Conservation (phyloP, 164 flowering plant species). For the Aristolochia californica region DNA sequence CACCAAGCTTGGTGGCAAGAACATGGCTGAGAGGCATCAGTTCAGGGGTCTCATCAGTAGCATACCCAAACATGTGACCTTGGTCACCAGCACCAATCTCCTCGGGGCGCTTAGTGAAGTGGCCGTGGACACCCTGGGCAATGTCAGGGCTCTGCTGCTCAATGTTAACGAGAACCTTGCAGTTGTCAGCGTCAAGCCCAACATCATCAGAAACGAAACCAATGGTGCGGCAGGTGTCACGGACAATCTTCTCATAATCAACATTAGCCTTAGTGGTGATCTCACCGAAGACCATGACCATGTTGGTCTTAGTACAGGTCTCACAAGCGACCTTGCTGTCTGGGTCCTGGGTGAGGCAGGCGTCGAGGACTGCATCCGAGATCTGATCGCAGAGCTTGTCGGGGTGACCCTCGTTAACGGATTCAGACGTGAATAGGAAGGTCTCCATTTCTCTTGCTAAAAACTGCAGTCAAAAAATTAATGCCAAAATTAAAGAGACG, state of each 20-base stretch:
- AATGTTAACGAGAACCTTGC: conserved; percentile 76
- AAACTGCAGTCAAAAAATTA: too few relatives aligned
- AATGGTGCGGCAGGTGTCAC: conserved; percentile 64
- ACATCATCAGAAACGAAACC: conserved; percentile 75
- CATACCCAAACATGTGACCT: conserved; percentile 85
- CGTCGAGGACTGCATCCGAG: conserved; percentile 80
- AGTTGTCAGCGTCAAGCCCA: conserved; percentile 76
- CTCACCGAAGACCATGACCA: conserved; percentile 87
- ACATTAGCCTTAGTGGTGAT: conserved; percentile 67
- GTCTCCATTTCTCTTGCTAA: conserved; percentile 43
- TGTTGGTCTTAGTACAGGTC: conserved; percentile 84
- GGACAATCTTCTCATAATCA: conserved; percentile 78
- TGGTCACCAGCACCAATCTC: conserved; percentile 88
- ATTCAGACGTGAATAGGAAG: conserved; percentile 74
- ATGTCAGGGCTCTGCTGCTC: conserved; percentile 86
- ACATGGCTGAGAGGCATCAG: conserved; percentile 72
- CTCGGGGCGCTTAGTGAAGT: conserved; percentile 76
- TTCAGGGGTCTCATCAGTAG: conserved; percentile 80
- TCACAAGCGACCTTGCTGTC: conserved; percentile 87
- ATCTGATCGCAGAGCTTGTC: conserved; percentile 85
- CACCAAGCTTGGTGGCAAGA: conserved; percentile 74
- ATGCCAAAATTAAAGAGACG: too few relatives aligned
- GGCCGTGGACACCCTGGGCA: conserved; percentile 90
- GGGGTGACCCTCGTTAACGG: conserved; percentile 87
- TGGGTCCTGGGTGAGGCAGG: conserved; percentile 72